A percentile compares a stretch with the other conserved stretches of the same genome.
phyloP scores from a whole-genome alignment of 345 rosid species.

The Erysimum cheiranthoides region DNA sequence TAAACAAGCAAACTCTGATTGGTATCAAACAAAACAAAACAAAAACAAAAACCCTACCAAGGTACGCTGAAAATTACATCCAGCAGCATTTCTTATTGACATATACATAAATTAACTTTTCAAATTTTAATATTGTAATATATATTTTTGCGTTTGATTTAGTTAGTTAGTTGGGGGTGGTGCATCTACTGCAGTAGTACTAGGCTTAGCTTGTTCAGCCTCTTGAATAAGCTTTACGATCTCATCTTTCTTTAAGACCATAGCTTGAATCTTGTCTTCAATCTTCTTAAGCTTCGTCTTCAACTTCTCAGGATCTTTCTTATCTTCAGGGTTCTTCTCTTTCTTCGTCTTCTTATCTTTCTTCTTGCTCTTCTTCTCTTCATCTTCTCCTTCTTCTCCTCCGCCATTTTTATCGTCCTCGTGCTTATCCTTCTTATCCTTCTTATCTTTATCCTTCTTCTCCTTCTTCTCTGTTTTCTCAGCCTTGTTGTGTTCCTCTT shows the following conservation, averaged over 20 bases:
- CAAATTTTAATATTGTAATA: neutral
- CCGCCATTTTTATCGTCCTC: slow-evolving; percentile 40
- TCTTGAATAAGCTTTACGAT: slow-evolving; percentile 55
- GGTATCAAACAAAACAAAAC: neutral
- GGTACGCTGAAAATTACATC: slow-evolving; percentile 16
- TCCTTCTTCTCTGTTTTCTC: slow-evolving; percentile 43
- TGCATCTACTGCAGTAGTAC: slow-evolving; percentile 35
- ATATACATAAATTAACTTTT: neutral
- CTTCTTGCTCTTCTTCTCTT: slow-evolving; percentile 53
- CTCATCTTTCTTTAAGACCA: slow-evolving; percentile 61
- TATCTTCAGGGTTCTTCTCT: slow-evolving; percentile 73
- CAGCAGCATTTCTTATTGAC: slow-evolving; percentile 30
- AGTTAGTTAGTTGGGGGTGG: slow-evolving; percentile 44
- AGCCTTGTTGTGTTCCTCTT: slow-evolving; percentile 43
- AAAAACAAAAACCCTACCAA: slow-evolving; percentile 2
- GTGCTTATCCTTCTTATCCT: slow-evolving; percentile 46
- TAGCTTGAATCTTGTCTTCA: slow-evolving; percentile 67
- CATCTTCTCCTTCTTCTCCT: slow-evolving; percentile 53
- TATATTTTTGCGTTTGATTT: neutral
- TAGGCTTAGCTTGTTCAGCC: slow-evolving; percentile 45
- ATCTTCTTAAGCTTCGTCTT: slow-evolving; percentile 66
- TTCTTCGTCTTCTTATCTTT: slow-evolving; percentile 56
- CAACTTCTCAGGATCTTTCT: slow-evolving; percentile 66
- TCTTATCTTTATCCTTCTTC: slow-evolving; percentile 49
- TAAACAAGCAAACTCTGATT: slow-evolving; percentile 20